Evolutionary conservation across 129 eudicot species (phyloP).

Genomic region (Centrapalus pauciflorus): DNA sequence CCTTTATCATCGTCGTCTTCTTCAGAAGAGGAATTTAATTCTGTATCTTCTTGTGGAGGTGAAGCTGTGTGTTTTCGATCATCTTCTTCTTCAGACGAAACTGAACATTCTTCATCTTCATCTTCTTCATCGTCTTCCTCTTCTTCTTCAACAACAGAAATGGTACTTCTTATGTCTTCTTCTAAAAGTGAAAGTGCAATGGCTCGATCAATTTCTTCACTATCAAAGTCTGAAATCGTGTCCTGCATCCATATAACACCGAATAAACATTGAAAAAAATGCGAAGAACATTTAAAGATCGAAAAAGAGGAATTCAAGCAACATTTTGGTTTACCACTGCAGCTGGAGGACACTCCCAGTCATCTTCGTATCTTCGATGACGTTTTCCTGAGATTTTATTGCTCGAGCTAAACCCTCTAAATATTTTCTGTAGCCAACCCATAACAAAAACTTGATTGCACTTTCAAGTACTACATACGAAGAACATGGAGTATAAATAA

Average conservation of each 20-base stretch:
- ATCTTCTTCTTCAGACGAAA: constrained; percentile 71
- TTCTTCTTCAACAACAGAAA: constrained; percentile 31
- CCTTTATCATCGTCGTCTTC: constrained; percentile 53
- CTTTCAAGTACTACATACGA: constrained; percentile 23
- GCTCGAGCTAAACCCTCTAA: constrained; percentile 51
- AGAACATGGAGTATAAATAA: background rate
- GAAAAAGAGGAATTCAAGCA: background rate
- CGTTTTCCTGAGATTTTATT: constrained; percentile 67
- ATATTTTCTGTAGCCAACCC: constrained; percentile 91
- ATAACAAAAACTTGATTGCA: constrained; percentile 29
- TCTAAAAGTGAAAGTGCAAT: constrained; percentile 92
- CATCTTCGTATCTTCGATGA: constrained; percentile 58
- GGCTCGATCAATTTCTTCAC: constrained; percentile 85
- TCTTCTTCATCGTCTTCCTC: background rate
- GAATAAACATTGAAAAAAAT: background rate
- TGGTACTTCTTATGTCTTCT: constrained; percentile 49
- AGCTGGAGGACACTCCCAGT: constrained; percentile 64
- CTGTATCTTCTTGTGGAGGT: constrained; percentile 53
- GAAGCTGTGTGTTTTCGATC: constrained; percentile 41
- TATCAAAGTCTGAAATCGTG: constrained; percentile 59
- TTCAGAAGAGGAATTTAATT: constrained; percentile 28
- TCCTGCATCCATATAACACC: constrained; percentile 43
- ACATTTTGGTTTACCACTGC: constrained; percentile 49
- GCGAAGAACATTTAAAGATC: background rate
- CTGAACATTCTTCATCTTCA: constrained; percentile 21